Base-by-base conservation (phyloP, 768 basidiomycete genomes). In the Amanita pallidorosea region DNA sequence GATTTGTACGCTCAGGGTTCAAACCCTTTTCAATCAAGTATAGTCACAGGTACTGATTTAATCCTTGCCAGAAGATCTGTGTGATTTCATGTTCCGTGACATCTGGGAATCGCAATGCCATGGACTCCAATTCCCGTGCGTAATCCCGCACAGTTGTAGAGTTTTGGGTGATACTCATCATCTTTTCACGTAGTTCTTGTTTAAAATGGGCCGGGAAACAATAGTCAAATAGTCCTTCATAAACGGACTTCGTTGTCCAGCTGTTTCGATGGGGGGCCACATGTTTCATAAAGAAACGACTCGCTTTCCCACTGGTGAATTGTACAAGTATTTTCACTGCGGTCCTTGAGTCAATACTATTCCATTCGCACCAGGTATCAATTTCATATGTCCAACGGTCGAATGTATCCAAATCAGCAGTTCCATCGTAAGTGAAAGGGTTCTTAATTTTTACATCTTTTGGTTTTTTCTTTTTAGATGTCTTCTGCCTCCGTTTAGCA, bases 41-140 rank as follows among this genome's bases (percentile, higher is more conserved):
- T 0, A 49, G 49, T 27, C 67, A 67, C 1, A 70, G 59, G 12
- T 55, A 40, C 0, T 44, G 23, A 1, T 54, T 47, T 0, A 69
- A 49, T 0, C 71, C 67, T 2, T 61, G 56, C 70, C 69, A 75
- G 0, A 74, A 55, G 11, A 60, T 58, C 8, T 63, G 54, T 0
- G 70, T 64, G 7, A 57, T 38, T 13, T 70, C 65, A 0, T 54
- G 51, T 5, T 67, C 53, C 3, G 62, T 58, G 7, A 47, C 46
- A 37, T 47, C 33, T 18, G 46, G 46, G 33, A 47, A 47, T 11
- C n/a, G n/a, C 12, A 47, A 4, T 8, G 46, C 46, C 46, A 47
- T 47, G 7, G 33, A 34, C 12, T 47, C 50, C 18, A 51, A 20
- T 25, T 51, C 43, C 11, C 34, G n/a, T 7, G 44, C 7, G 35